Evolutionary conservation across 2,329 filamentous ascomycete genomes (phyloP).

Genomic region (Colletotrichum sp.): DNA sequence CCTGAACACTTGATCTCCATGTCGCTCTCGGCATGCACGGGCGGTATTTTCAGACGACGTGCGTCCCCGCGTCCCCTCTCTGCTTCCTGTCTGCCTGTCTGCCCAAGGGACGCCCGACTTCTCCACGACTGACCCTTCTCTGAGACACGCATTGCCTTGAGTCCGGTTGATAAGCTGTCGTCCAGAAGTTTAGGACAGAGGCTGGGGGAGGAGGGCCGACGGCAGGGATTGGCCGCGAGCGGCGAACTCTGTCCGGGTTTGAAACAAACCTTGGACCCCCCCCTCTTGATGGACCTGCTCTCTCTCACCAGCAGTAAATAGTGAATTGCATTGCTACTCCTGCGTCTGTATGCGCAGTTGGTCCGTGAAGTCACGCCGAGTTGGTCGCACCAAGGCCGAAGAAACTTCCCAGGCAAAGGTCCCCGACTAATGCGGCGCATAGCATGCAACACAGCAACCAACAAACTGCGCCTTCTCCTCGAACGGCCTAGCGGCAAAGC

Average conservation of each 20-base stretch:
- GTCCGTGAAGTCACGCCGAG: neutral
- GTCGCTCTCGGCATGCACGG: neutral
- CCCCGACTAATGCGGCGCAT: neutral
- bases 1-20: neutral
- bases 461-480: neutral
- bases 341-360: neutral
- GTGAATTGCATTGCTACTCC: neutral
- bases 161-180: slow-evolving; percentile 12
- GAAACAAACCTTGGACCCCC: slow-evolving; percentile 18
- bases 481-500: neutral
- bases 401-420: neutral
- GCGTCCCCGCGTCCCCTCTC: neutral
- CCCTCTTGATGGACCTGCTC: neutral
- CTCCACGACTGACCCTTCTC: neutral
- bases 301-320: neutral
- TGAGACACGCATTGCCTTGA: slow-evolving; percentile 16
- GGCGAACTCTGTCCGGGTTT: slow-evolving; percentile 12
- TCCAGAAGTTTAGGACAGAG: slow-evolving; percentile 3
- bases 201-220: neutral
- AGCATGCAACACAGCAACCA: neutral
- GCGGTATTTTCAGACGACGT: slow-evolving; percentile 7
- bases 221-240: neutral
- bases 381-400: neutral
- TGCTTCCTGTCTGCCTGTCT: neutral
- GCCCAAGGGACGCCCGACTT: neutral